Conservation (phyloP, 2,329 filamentous ascomycete species). For the Hypomyces rosellus region DNA sequence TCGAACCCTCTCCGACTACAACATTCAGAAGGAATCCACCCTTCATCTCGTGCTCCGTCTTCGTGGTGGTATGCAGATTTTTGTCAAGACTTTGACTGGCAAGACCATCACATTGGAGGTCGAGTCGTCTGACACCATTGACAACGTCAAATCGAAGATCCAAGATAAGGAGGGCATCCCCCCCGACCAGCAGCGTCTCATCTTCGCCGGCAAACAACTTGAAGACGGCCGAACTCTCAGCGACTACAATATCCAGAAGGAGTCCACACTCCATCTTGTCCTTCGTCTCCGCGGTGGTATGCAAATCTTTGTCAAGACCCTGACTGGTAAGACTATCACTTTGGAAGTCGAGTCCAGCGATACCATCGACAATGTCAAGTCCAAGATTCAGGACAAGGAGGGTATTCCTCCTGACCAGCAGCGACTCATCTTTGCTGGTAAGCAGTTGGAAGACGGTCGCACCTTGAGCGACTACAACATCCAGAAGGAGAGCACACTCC, state of each 20-base stretch:
- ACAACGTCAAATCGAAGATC: slow-evolving; percentile 92
- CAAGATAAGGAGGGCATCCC: slow-evolving; percentile 92
- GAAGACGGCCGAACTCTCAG: slow-evolving; percentile 86
- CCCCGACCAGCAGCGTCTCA: slow-evolving; percentile 88
- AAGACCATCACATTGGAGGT: slow-evolving; percentile 94
- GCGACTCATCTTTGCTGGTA: slow-evolving; percentile 91
- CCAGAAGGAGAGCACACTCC: slow-evolving; percentile 85
- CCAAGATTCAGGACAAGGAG: slow-evolving; percentile 98
- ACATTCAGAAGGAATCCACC: slow-evolving; percentile 59
- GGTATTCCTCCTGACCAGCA: slow-evolving; percentile 95
- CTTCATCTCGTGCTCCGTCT: slow-evolving; percentile 72
- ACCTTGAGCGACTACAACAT: slow-evolving; percentile 93
- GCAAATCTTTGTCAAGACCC: slow-evolving; percentile 71
- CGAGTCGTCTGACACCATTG: slow-evolving; percentile 87
- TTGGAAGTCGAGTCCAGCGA: slow-evolving; percentile 84
- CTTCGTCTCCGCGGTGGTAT: slow-evolving; percentile 89
- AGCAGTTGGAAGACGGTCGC: slow-evolving; percentile 91
- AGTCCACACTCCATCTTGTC: slow-evolving; percentile 77
- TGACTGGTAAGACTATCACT: slow-evolving; percentile 94
- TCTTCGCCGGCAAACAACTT: slow-evolving; percentile 89
- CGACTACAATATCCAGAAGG: slow-evolving; percentile 97
- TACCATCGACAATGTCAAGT: slow-evolving; percentile 95
- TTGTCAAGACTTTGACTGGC: slow-evolving; percentile 79
- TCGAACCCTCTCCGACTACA: slow-evolving; percentile 49
- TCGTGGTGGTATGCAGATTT: slow-evolving; percentile 60